Conservation (phyloP, 1,139 yeast species). For the Zhuliangozyma blackwelliae region DNA sequence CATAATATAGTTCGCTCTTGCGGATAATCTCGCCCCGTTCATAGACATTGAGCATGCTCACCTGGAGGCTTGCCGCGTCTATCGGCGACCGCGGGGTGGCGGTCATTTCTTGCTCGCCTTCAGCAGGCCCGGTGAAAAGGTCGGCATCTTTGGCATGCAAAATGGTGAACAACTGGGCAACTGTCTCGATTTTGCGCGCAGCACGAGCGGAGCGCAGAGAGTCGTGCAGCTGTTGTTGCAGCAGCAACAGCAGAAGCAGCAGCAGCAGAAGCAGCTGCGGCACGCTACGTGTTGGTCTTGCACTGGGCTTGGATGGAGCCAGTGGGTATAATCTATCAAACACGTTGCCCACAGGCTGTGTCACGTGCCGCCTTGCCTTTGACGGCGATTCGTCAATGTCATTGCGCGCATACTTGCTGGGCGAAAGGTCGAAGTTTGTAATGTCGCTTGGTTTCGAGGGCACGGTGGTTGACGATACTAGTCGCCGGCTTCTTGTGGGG, state of each 20-base stretch:
- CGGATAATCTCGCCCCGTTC: constrained; percentile 52
- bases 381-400: constrained; percentile 6
- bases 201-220: not conserved
- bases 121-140: constrained; percentile 10
- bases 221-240: not conserved
- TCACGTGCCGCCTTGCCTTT: constrained; percentile 6
- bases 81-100: constrained; percentile 2
- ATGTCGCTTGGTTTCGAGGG: not conserved
- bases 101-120: not conserved
- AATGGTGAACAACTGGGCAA: constrained; percentile 17
- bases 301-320: constrained; percentile 1
- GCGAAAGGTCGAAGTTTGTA: constrained; percentile 3
- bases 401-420: constrained; percentile 3
- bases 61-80: constrained; percentile 5
- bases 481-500: constrained; percentile 13
- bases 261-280: no score
- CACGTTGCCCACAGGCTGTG: constrained; percentile 9
- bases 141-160: constrained; percentile 20
- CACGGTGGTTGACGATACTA: constrained; percentile 8
- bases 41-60: constrained; percentile 33
- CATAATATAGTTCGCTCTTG: constrained; percentile 38
- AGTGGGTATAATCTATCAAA: constrained; percentile 10
- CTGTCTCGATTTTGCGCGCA: constrained; percentile 13
- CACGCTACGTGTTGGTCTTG: constrained; percentile 1
- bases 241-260: not conserved